These are phyloP conservation scores for Solanum hybrid DNA, from an alignment of 305 asterid species.

Conservation along the genomic window DNA sequence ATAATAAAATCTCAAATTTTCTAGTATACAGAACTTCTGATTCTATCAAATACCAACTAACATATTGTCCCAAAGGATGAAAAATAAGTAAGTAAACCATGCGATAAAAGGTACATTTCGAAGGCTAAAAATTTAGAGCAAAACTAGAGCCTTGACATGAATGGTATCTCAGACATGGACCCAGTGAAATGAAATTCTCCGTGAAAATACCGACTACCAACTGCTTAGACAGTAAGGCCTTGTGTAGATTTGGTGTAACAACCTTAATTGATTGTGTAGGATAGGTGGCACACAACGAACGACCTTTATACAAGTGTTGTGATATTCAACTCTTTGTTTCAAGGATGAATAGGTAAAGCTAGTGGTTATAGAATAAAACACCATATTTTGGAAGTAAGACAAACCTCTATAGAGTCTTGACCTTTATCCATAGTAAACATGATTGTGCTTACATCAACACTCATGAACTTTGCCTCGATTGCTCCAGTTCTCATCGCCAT, in stretches of 20 bases:
- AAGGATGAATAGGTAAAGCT: background rate
- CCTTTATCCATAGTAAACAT: constrained; percentile 88
- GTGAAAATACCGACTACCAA: background rate
- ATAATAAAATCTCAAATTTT: background rate
- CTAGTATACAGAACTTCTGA: background rate
- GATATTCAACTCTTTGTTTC: background rate
- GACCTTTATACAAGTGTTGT: background rate
- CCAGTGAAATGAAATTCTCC: background rate
- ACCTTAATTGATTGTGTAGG: background rate
- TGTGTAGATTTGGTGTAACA: background rate
- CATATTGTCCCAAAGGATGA: background rate
- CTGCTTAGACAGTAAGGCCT: background rate
- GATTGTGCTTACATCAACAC: constrained; percentile 62
- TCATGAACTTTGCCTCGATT: constrained; percentile 59
- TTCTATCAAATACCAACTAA: background rate
- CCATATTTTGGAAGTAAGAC: background rate
- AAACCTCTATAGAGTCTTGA: constrained; percentile 65
- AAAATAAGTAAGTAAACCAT: background rate
- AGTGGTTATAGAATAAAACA: background rate
- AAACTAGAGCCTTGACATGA: background rate
- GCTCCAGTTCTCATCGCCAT: constrained; percentile 80
- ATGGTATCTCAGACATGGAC: background rate
- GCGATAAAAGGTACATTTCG: background rate
- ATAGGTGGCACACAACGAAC: too few species aligned
- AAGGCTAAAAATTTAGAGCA: background rate